Percentiles rank a stretch among this genome's conserved stretches.
Evolutionary conservation across 2,329 filamentous ascomycete species (phyloP).

Genomic region (Epichloe hybrida): DNA sequence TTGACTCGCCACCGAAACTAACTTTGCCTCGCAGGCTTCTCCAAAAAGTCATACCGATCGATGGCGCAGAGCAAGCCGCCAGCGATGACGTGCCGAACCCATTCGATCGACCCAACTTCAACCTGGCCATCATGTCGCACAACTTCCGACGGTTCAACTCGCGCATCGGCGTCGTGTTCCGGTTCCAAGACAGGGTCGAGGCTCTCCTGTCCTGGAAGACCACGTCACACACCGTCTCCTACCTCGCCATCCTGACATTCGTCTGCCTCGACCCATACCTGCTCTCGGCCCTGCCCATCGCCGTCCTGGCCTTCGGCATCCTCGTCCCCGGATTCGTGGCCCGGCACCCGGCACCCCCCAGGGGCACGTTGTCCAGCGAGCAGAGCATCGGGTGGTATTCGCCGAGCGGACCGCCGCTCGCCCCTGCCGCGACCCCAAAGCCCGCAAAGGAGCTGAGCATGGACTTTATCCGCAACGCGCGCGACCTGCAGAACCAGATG

Average conservation of each 20-base stretch:
- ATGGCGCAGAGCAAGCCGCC: slow-evolving; percentile 29
- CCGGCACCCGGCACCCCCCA: slow-evolving; percentile 57
- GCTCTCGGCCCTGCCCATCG: slow-evolving; percentile 63
- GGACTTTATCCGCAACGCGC: slow-evolving; percentile 96
- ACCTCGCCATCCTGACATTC: slow-evolving; percentile 84
- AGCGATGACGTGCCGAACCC: slow-evolving; percentile 33
- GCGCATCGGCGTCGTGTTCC: slow-evolving; percentile 86
- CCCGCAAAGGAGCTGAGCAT: slow-evolving; percentile 86
- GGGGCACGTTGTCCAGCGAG: slow-evolving; percentile 39
- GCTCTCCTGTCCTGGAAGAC: slow-evolving; percentile 70
- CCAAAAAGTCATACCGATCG: slow-evolving; percentile 62
- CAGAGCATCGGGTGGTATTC: slow-evolving; percentile 48
- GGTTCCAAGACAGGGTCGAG: slow-evolving; percentile 69
- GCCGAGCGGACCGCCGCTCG: slow-evolving; percentile 68
- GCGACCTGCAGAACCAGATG: slow-evolving; percentile 93
- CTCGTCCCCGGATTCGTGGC: slow-evolving; percentile 82
- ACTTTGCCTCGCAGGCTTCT: slow-evolving; percentile 55
- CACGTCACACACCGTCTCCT: slow-evolving; percentile 76
- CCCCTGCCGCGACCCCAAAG: slow-evolving; percentile 72
- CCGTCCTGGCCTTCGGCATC: slow-evolving; percentile 61
- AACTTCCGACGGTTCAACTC: slow-evolving; percentile 97
- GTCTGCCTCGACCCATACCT: slow-evolving; percentile 84
- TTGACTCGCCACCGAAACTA: too few species aligned
- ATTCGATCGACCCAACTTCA: slow-evolving; percentile 62
- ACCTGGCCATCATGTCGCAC: slow-evolving; percentile 77